These are phyloP conservation scores for Termitomyces sp. DNA, from an alignment of 768 basidiomycete genomes.

Conservation along the genomic window DNA sequence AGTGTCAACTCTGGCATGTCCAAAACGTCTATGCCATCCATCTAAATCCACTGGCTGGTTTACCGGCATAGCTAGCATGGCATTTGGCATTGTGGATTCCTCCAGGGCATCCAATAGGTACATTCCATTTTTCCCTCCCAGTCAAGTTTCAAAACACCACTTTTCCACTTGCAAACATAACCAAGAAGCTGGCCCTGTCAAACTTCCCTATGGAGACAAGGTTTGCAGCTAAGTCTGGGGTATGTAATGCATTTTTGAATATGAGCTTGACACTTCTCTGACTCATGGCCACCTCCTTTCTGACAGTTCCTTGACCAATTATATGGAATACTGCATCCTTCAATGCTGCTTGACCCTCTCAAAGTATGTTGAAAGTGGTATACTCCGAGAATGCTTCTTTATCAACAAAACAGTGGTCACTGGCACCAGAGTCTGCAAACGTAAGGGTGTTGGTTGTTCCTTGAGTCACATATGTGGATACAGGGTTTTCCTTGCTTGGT, in stretches of 20 bases:
- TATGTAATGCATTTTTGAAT: not conserved
- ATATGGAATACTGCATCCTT: not conserved
- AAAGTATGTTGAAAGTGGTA: not conserved
- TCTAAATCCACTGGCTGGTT: not conserved
- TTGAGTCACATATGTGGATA: no score
- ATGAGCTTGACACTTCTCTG: not conserved
- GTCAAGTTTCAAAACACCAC: not conserved
- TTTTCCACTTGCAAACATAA: not conserved
- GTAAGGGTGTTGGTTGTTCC: not conserved
- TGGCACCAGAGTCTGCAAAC: not conserved
- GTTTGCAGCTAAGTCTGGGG: not conserved
- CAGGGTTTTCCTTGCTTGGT: no score
- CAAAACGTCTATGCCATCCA: not conserved
- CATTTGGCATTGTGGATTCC: no score
- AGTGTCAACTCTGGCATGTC: not conserved
- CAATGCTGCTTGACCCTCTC: not conserved
- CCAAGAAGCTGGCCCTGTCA: not conserved
- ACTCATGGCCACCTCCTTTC: not conserved
- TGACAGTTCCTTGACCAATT: not conserved
- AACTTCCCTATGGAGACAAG: not conserved
- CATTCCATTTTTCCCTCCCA: not conserved
- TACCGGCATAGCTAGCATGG: not conserved
- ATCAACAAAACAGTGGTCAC: not conserved
- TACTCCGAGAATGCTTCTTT: not conserved
- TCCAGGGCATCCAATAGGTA: not conserved